These are phyloP conservation scores for Beauveria sp. DNA, from an alignment of 2,329 filamentous ascomycete species.

Conservation along the genomic window DNA sequence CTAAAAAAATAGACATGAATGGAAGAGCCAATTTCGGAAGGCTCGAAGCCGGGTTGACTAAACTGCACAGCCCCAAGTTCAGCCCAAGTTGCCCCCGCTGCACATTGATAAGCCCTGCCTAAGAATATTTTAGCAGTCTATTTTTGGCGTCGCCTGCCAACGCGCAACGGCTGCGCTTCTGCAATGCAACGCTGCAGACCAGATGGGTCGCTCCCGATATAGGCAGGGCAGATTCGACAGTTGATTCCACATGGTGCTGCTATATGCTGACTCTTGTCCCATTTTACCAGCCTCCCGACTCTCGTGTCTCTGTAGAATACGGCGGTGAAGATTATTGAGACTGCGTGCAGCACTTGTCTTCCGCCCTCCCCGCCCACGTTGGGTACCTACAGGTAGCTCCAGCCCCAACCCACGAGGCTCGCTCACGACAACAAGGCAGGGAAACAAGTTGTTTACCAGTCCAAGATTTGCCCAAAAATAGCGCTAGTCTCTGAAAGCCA, in stretches of 20 bases:
- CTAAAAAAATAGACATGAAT: too few relatives aligned
- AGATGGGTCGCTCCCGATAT: not conserved
- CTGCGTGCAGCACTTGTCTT: not conserved
- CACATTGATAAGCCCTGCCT: not conserved
- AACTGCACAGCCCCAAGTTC: not conserved
- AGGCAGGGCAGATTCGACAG: not conserved
- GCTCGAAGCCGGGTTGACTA: not conserved
- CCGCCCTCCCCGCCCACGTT: not conserved
- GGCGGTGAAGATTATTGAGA: not conserved
- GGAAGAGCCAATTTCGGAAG: not conserved
- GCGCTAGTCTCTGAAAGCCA: not conserved
- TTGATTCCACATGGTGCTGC: not conserved
- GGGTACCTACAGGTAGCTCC: not conserved
- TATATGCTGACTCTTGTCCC: not conserved
- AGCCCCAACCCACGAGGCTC: slow-evolving; percentile 1
- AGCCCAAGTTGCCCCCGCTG: not conserved
- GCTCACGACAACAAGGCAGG: not conserved
- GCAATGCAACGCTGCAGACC: not conserved
- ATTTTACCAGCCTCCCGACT: not conserved
- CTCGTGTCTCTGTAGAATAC: not conserved
- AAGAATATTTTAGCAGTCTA: not conserved
- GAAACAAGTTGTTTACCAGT: not conserved
- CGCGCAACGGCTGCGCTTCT: not conserved
- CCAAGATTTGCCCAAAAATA: too few relatives aligned
- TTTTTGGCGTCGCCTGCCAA: not conserved